Percentiles rank a stretch among this genome's conserved stretches.
phyloP scores from a whole-genome alignment of 768 basidiomycete genomes.

The Tylopilus sp. region DNA sequence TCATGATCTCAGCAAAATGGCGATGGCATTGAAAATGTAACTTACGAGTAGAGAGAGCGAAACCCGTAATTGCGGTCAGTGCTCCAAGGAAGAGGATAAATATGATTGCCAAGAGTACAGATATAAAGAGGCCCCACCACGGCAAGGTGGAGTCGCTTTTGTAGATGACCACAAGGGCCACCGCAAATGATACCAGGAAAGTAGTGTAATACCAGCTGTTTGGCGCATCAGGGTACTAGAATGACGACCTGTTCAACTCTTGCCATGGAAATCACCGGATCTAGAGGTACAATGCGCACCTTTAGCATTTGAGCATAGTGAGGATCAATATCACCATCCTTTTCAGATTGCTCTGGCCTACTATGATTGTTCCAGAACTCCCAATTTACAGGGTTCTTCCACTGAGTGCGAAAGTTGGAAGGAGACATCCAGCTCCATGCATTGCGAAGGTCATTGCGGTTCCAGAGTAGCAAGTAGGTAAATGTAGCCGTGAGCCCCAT shows the following conservation, averaged over 20 bases:
- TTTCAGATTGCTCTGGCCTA: slow-evolving; percentile 26
- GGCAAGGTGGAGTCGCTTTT: slow-evolving; percentile 46
- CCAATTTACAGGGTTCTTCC: slow-evolving; percentile 36
- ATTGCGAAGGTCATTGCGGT: slow-evolving; percentile 44
- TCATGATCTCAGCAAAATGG: neutral
- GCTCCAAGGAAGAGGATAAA: slow-evolving; percentile 54
- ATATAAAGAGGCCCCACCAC: slow-evolving; percentile 57
- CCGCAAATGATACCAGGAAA: neutral
- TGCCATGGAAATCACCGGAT: slow-evolving; percentile 14
- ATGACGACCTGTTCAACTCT: neutral
- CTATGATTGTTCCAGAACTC: slow-evolving; percentile 33
- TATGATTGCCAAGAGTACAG: slow-evolving; percentile 47
- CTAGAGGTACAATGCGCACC: slow-evolving; percentile 11
- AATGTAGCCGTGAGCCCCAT: slow-evolving; percentile 45
- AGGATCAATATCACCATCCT: slow-evolving; percentile 45
- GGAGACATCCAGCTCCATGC: slow-evolving; percentile 48
- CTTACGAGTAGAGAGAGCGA: slow-evolving; percentile 17
- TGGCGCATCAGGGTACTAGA: neutral
- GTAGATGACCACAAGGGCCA: slow-evolving; percentile 34
- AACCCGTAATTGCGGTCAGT: slow-evolving; percentile 48
- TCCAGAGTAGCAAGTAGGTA: slow-evolving; percentile 52
- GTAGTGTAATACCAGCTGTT: neutral
- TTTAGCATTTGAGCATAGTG: slow-evolving; percentile 54
- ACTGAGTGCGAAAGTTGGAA: slow-evolving; percentile 23
- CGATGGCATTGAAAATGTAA: neutral